Conservation (phyloP, 345 rosid genomes). For the Bruguiera sexangula region DNA sequence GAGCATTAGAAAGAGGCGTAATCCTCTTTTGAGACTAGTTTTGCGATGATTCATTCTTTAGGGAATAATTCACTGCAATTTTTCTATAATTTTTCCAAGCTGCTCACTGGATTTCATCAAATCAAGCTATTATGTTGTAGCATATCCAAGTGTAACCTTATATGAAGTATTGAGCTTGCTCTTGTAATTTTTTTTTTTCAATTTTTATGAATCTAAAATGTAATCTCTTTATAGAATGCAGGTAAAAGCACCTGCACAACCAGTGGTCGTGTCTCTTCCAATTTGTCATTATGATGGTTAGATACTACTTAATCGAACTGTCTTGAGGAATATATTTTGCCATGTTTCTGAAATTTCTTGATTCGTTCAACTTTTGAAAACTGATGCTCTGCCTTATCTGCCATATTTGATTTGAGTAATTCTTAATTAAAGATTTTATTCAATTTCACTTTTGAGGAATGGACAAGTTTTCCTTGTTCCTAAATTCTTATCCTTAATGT, state of each 20-base stretch:
- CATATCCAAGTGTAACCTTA: too few species aligned
- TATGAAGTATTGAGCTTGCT: not conserved
- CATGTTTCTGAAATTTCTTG: not conserved
- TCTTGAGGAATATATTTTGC: slow-evolving; percentile 9
- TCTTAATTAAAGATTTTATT: not conserved
- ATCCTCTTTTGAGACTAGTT: too few species aligned
- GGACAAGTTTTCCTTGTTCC: slow-evolving; percentile 3
- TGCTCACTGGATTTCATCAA: too few species aligned
- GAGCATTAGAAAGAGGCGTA: too few species aligned
- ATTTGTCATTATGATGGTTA: slow-evolving; percentile 89
- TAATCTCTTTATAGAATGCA: slow-evolving; percentile 63
- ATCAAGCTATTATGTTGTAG: too few species aligned
- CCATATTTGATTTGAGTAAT: not conserved
- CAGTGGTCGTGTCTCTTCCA: slow-evolving; percentile 76
- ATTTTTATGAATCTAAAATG: too few species aligned
- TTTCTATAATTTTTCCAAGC: too few species aligned
- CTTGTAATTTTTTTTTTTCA: not conserved
- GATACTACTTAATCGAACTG: slow-evolving; percentile 19
- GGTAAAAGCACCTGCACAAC: slow-evolving; percentile 63
- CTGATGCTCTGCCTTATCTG: slow-evolving; percentile 7
- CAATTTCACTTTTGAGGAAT: not conserved
- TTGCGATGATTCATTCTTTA: too few species aligned
- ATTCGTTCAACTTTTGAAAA: too few species aligned
- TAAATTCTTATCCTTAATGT: slow-evolving; percentile 1
- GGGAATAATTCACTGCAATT: too few species aligned